phyloP scores from a whole-genome alignment of 495 filamentous ascomycete genomes.

The Cercophora scortea region DNA sequence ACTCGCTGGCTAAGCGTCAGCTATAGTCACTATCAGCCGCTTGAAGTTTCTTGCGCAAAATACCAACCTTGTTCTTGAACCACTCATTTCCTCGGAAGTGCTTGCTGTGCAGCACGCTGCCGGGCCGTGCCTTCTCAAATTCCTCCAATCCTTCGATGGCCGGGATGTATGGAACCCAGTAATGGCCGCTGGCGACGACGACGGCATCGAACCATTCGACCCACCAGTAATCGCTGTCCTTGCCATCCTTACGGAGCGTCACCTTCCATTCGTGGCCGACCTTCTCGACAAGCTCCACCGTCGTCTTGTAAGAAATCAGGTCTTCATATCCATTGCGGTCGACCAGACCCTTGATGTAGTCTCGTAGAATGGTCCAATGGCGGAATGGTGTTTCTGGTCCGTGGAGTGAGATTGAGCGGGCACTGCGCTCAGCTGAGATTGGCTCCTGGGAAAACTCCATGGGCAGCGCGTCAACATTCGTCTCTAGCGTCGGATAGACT shows the following conservation, averaged over 20 bases:
- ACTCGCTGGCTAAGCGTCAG: constrained; percentile 26
- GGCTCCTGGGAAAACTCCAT: constrained; percentile 36
- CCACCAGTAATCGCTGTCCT: constrained; percentile 30
- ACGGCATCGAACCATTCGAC: constrained; percentile 56
- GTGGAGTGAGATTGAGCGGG: constrained; percentile 21
- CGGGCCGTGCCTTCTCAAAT: constrained; percentile 37
- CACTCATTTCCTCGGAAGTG: constrained; percentile 49
- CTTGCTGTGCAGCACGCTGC: constrained; percentile 58
- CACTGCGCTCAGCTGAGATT: constrained; percentile 22
- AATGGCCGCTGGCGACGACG: constrained; percentile 67
- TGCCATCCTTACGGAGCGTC: constrained; percentile 22
- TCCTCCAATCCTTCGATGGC: constrained; percentile 42
- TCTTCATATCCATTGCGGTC: constrained; percentile 26
- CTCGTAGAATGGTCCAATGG: constrained; percentile 26
- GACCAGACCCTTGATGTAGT: constrained; percentile 24
- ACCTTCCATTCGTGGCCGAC: constrained; percentile 27
- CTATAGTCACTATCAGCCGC: not conserved
- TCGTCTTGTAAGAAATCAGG: constrained; percentile 29
- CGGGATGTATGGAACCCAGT: constrained; percentile 59
- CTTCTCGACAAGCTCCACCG: constrained; percentile 29
- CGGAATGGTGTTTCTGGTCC: constrained; percentile 27
- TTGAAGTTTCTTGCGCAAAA: not conserved
- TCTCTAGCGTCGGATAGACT: constrained; percentile 37
- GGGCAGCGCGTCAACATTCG: constrained; percentile 28
- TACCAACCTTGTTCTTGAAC: constrained; percentile 43